Percentiles rank a stretch among this genome's conserved stretches.
Evolutionary conservation across 352 stramenopile genomes (phyloP).

Genomic region (Phytophthora colocasiae): DNA sequence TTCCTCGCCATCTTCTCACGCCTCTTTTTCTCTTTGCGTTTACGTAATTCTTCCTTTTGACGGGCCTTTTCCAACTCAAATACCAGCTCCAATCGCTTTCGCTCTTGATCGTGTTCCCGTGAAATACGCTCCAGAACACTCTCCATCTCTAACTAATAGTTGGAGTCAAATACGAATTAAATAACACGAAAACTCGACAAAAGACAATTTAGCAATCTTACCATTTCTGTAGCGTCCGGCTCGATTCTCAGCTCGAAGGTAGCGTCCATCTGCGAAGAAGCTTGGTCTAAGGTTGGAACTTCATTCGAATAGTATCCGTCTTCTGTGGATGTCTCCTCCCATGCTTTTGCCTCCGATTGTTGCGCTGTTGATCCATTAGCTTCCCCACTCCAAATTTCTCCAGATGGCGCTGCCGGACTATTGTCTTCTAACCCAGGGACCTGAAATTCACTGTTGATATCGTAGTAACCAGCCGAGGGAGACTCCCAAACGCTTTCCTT

Average conservation of each 20-base stretch:
- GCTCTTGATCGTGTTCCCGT: conserved; percentile 69
- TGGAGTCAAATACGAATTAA: not conserved
- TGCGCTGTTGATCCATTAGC: not conserved
- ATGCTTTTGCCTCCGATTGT: conserved; percentile 6
- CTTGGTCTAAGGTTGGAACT: conserved; percentile 33
- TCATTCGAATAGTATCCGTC: conserved; percentile 3
- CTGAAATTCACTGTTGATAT: conserved; percentile 68
- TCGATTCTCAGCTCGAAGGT: conserved; percentile 31
- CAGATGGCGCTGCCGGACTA: not conserved
- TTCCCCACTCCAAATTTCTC: conserved; percentile 3
- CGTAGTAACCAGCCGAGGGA: conserved; percentile 63
- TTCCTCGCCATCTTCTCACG: conserved; percentile 57
- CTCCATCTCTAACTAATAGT: conserved; percentile 63
- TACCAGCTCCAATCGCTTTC: conserved; percentile 62
- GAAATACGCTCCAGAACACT: conserved; percentile 70
- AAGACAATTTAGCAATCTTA: conserved; percentile 4
- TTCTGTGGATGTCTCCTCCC: conserved; percentile 12
- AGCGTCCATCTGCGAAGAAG: conserved; percentile 40
- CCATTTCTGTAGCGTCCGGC: conserved; percentile 31
- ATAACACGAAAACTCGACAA: not conserved
- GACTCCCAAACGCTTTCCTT: conserved; percentile 71
- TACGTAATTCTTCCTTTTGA: conserved; percentile 70
- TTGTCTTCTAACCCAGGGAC: conserved; percentile 27
- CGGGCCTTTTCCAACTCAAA: conserved; percentile 74
- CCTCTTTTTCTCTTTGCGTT: conserved; percentile 73